These are phyloP conservation scores for Lasiodiplodia theobromae DNA, from an alignment of 2,329 filamentous ascomycete species.

Conservation along the genomic window DNA sequence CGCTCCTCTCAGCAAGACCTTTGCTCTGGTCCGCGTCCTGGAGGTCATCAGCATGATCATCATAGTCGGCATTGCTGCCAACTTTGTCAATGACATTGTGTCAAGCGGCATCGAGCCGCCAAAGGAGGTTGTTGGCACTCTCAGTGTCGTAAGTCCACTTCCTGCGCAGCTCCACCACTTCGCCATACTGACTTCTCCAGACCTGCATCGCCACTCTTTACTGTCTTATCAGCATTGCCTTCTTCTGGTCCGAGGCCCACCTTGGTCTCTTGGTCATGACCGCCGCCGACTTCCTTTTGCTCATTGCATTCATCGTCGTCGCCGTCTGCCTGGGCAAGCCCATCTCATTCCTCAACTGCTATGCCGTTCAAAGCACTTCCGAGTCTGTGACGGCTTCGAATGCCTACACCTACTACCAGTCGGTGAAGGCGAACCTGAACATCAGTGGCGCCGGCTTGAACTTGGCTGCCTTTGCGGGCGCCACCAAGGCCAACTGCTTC, in stretches of 20 bases:
- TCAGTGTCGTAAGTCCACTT: slow-evolving; percentile 73
- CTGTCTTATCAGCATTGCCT: slow-evolving; percentile 71
- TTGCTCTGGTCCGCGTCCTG: slow-evolving; percentile 74
- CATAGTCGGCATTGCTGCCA: slow-evolving; percentile 80
- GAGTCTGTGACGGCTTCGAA: slow-evolving; percentile 46
- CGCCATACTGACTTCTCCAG: slow-evolving; percentile 55
- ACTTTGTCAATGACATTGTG: slow-evolving; percentile 82
- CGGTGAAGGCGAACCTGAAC: slow-evolving; percentile 60
- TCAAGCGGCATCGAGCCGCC: slow-evolving; percentile 70
- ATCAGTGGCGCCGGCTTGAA: slow-evolving; percentile 58
- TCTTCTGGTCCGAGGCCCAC: slow-evolving; percentile 80
- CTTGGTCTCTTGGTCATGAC: slow-evolving; percentile 77
- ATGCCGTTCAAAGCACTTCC: slow-evolving; percentile 57
- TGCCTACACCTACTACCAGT: slow-evolving; percentile 62
- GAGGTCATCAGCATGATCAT: slow-evolving; percentile 75
- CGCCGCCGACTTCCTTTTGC: slow-evolving; percentile 70
- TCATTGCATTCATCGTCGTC: slow-evolving; percentile 80
- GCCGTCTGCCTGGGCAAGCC: slow-evolving; percentile 81
- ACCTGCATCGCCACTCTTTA: slow-evolving; percentile 81
- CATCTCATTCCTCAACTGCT: slow-evolving; percentile 79
- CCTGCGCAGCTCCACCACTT: not conserved
- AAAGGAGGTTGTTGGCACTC: slow-evolving; percentile 75
- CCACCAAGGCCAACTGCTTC: slow-evolving; percentile 72
- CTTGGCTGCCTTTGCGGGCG: slow-evolving; percentile 64
- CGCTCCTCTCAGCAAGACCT: slow-evolving; percentile 73